Base-by-base conservation (phyloP, 495 filamentous ascomycete species). In the Lophium mytilinum region DNA sequence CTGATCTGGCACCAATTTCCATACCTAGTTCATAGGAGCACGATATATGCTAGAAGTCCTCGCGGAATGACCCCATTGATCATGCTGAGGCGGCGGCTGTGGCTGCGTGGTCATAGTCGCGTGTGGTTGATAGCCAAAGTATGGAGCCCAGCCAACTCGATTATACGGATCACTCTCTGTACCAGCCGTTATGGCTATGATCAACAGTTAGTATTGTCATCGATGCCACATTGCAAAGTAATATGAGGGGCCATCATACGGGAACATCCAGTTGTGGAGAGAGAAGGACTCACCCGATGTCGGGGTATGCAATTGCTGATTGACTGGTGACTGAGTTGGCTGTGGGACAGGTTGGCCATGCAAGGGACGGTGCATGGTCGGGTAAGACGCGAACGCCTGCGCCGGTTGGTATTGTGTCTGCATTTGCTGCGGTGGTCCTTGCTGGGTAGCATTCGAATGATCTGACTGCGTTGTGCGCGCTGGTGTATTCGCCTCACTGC, bases 251-350 rank as follows among this genome's bases (percentile, higher is more conserved):
- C 6, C 24, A n/a, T 30, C 24, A 6, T 30, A 6, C 24, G 24
- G 24, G 24, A 30, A 30, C 3, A 30, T 30, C 24, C 24, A 30
- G 24, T 24, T 15, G 17, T 14, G 11, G 3, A 21, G 19, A 6
- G n/a, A 15, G 18, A 39, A 43, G 0, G 30, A 53, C 59, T 19
- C 39, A 62, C 55, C 60, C 21, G 60, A 40, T 39, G 41, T 36
- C 17, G 50, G 15, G 1, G 55, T 30, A 24, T 64, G 61, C 40
- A 64, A 55, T n/a, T 60, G 56, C 14, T 56, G 61, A 15, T 52
- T 60, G 11, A 40, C n/a, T 17, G 48, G 41, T 19, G 46, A 15
- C 21, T 57, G 57, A 30, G 56, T 34, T 12, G 55, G 42, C 37
- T 60, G 53, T 8, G 39, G 49, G 2, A 15, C 47, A 33, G 21